A percentile compares a stretch with the other conserved stretches of the same genome.
Conservation (phyloP, 2,329 filamentous ascomycete genomes). For the Lecanicillium sp. region DNA sequence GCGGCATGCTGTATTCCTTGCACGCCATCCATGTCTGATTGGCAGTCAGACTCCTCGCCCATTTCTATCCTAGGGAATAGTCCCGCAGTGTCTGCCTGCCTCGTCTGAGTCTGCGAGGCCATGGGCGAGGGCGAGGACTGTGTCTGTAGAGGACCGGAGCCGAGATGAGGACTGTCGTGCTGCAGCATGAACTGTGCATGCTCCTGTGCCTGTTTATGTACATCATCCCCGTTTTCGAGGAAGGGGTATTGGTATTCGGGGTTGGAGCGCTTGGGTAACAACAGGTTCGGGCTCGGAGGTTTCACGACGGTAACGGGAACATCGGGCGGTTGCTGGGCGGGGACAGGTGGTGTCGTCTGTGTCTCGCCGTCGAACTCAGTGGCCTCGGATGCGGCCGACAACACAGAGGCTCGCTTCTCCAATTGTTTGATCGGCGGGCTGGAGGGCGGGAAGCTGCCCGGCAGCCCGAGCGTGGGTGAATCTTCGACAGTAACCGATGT, state of each 20-base stretch:
- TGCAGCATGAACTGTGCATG: not conserved
- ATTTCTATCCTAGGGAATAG: slow-evolving; percentile 31
- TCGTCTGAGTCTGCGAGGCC: not conserved
- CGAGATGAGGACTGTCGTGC: not conserved
- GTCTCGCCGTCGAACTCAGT: slow-evolving; percentile 71
- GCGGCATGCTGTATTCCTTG: slow-evolving; percentile 21
- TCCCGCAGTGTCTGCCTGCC: slow-evolving; percentile 15
- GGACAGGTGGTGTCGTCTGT: slow-evolving; percentile 50
- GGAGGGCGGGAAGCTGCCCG: slow-evolving; percentile 51
- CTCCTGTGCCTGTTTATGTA: slow-evolving; percentile 14
- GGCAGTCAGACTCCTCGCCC: slow-evolving; percentile 34
- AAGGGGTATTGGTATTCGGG: slow-evolving; percentile 47
- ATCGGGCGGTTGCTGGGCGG: slow-evolving; percentile 23
- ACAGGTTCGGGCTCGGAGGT: slow-evolving; percentile 24
- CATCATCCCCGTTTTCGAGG: slow-evolving; percentile 34
- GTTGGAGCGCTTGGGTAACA: slow-evolving; percentile 23
- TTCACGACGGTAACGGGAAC: slow-evolving; percentile 23
- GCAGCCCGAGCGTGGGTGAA: slow-evolving; percentile 62
- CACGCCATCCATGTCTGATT: slow-evolving; percentile 28
- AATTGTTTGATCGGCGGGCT: slow-evolving; percentile 36
- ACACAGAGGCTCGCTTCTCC: slow-evolving; percentile 49
- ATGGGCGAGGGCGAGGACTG: not conserved
- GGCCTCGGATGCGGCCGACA: slow-evolving; percentile 53
- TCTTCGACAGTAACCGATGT: slow-evolving; percentile 29
- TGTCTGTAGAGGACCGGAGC: not conserved